phyloP scores from a whole-genome alignment of 371 early-diverging fungal species.

The Capillidium rhysosporum region DNA sequence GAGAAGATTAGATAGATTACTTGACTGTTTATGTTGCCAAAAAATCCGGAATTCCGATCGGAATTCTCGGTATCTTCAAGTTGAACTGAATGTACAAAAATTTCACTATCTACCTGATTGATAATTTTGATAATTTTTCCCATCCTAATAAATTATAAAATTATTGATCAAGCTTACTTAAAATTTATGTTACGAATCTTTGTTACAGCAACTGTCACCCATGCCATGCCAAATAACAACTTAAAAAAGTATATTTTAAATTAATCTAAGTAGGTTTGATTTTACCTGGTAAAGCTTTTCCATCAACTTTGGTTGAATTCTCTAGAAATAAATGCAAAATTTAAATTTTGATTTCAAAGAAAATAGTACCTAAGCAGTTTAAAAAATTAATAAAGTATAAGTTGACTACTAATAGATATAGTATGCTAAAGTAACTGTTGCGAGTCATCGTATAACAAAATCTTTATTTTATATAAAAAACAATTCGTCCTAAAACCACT shows the following conservation, averaged over 20 bases:
- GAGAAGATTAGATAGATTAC: constrained; percentile 12
- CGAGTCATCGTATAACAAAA: too few relatives aligned
- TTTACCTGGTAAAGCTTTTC: too few relatives aligned
- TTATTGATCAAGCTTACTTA: neutral
- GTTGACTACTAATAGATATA: too few relatives aligned
- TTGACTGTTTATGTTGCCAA: constrained; percentile 57
- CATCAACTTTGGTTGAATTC: too few relatives aligned
- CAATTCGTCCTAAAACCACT: too few relatives aligned
- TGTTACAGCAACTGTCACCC: constrained; percentile 73
- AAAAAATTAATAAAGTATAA: too few relatives aligned
- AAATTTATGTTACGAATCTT: constrained; percentile 14
- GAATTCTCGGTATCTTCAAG: constrained; percentile 32
- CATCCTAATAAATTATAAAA: constrained; percentile 20
- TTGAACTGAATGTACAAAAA: constrained; percentile 54
- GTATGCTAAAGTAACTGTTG: too few relatives aligned
- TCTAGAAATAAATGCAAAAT: too few relatives aligned
- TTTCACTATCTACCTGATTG: constrained; percentile 28
- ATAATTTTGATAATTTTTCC: constrained; percentile 28
- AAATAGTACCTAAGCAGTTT: too few relatives aligned
- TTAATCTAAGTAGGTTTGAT: too few relatives aligned
- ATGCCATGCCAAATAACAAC: constrained; percentile 77
- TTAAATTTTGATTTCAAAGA: too few relatives aligned
- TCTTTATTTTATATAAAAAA: too few relatives aligned
- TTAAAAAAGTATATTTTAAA: neutral
- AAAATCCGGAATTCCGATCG: constrained; percentile 63